Base-by-base conservation (phyloP, 2,329 filamentous ascomycete species). In the Aspergillus sp. region DNA sequence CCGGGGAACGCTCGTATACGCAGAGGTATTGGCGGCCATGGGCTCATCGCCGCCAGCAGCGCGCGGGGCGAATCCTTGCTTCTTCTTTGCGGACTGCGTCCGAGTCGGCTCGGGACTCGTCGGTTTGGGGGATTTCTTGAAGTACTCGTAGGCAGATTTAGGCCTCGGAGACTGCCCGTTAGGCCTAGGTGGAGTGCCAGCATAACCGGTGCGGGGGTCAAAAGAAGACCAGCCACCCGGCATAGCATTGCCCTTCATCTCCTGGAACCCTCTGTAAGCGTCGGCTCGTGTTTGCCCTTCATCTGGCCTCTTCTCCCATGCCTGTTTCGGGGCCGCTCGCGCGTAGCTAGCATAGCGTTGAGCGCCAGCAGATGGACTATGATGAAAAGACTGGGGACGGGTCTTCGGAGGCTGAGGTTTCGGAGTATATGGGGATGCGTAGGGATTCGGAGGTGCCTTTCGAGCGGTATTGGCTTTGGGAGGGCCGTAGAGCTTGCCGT, bases 41-140 rank as follows among this genome's bases (percentile, higher is more conserved):
- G 83, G 80, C 66, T 88, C 85, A 67, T 88, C 85, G 38, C 80
- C 83, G n/a, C 82, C 84, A 32, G 84, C 84, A 32, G 83, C 79
- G n/a, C 80, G 80, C 19, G 86, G 84, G 58, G 86, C 83, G 68
- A 87, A 88, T 4, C 84, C 85, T 48, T 78, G 76, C 69, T 79
- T 84, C 66, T 80, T 84, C 39, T 83, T 82, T 3, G 79, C 76
- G 3, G 77, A 75, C 27, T 78, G 72, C 0, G 77, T 66, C 56
- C 74, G 75, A n/a, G 74, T 64, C 25, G 76, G 65, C 19, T 71
- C 71, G 15, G 74, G 68, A 48, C 70, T 72, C n/a, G 75, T 66
- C 4, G 74, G 62, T 50, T 70, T 76, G 57, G 61, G 66, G 42
- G 63, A 68, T 30, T 69, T 70, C 57, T 72, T 75, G 62, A 75